A percentile compares a stretch with the other conserved stretches of the same genome.
phyloP scores from a whole-genome alignment of 805 yeast genomes.

The Monosporozyma aerobia region DNA sequence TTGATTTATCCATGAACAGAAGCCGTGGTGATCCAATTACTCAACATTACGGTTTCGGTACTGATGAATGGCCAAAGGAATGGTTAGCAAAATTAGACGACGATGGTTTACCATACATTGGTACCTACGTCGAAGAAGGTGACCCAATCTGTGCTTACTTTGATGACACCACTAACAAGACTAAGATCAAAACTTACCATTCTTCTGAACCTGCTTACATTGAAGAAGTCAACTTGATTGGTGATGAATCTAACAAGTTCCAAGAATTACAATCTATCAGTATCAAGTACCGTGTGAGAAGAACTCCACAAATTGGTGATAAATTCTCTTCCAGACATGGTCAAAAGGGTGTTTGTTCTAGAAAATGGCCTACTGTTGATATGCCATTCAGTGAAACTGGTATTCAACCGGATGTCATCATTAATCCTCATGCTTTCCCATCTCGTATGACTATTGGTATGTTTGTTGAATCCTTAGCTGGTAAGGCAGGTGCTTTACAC shows the following conservation, averaged over 20 bases:
- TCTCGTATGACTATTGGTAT: slow-evolving; percentile 99
- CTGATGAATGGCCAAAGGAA: slow-evolving; percentile 81
- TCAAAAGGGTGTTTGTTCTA: slow-evolving; percentile 96
- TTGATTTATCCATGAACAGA: slow-evolving; percentile 69
- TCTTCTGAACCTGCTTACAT: slow-evolving; percentile 90
- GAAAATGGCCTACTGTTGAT: slow-evolving; percentile 95
- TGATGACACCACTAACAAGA: slow-evolving; percentile 85
- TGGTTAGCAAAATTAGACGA: slow-evolving; percentile 85
- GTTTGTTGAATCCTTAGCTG: slow-evolving; percentile 98
- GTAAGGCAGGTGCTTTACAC: slow-evolving; percentile 96
- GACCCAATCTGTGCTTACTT: slow-evolving; percentile 91
- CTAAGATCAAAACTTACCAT: slow-evolving; percentile 87
- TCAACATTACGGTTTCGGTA: slow-evolving; percentile 90
- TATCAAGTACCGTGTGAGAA: slow-evolving; percentile 81
- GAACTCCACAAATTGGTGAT: slow-evolving; percentile 94
- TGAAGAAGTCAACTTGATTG: slow-evolving; percentile 87
- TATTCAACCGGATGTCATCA: slow-evolving; percentile 94
- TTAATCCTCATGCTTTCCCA: slow-evolving; percentile 99
- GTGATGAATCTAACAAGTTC: slow-evolving; percentile 61
- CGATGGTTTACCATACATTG: slow-evolving; percentile 89
- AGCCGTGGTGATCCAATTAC: slow-evolving; percentile 91
- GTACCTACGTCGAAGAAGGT: slow-evolving; percentile 83
- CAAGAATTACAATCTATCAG: slow-evolving; percentile 77
- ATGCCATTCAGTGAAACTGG: slow-evolving; percentile 97
- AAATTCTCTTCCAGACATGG: slow-evolving; percentile 97